phyloP scores from a whole-genome alignment of 2,329 filamentous ascomycete species.

The Laburnicola sp. region DNA sequence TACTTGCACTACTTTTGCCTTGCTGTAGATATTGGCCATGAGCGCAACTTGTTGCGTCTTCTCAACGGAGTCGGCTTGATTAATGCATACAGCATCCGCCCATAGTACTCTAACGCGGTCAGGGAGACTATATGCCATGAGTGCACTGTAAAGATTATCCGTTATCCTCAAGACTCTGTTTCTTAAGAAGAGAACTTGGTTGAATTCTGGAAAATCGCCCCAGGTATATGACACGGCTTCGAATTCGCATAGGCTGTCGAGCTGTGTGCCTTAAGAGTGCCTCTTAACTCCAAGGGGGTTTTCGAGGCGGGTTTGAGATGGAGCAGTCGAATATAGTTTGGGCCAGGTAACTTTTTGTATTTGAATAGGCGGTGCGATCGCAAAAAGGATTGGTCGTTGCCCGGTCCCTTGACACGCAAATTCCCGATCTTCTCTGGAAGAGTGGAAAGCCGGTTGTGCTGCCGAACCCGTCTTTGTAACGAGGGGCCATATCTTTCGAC shows the following conservation, averaged over 20 bases:
- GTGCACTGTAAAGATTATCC: constrained; percentile 6
- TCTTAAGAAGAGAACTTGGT: constrained; percentile 1
- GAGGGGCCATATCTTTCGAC: background rate
- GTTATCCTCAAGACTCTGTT: constrained; percentile 4
- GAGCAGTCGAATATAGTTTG: constrained; percentile 4
- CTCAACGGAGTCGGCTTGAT: constrained; percentile 13
- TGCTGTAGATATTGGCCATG: constrained; percentile 9
- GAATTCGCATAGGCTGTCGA: background rate
- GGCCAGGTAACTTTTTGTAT: background rate
- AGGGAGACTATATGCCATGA: constrained; percentile 7
- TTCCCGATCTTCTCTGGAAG: background rate
- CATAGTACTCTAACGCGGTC: constrained; percentile 6
- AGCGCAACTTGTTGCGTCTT: constrained; percentile 5
- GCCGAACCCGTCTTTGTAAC: background rate
- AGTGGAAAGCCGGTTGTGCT: background rate
- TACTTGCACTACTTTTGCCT: constrained; percentile 3
- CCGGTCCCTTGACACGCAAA: background rate
- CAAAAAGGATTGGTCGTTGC: background rate
- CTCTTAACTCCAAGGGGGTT: background rate
- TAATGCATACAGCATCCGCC: constrained; percentile 14
- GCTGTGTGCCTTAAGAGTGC: background rate
- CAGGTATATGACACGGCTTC: constrained; percentile 9
- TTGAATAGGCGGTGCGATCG: background rate
- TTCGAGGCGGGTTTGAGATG: background rate
- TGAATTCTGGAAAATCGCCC: constrained; percentile 4